Percentiles rank a stretch among this genome's conserved stretches.
Evolutionary conservation across 2,329 filamentous ascomycete species (phyloP).

Genomic region (Sphaerulina vaccinii): DNA sequence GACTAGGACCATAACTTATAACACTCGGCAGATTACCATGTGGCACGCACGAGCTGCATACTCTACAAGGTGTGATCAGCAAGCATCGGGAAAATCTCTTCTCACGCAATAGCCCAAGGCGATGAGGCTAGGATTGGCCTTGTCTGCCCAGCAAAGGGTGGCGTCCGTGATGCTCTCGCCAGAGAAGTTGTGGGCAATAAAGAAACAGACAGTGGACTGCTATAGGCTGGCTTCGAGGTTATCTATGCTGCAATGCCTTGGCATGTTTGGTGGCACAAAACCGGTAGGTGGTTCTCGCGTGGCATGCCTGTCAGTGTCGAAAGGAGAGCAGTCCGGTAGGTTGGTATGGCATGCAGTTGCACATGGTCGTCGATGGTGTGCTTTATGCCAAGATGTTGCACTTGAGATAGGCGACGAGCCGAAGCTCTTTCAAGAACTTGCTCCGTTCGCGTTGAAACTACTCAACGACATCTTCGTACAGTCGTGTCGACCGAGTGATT

Average conservation of each 20-base stretch:
- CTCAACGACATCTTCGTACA: too few relatives aligned
- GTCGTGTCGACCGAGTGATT: too few relatives aligned
- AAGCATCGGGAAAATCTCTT: not conserved
- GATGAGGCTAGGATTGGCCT: constrained; percentile 12
- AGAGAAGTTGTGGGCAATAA: not conserved
- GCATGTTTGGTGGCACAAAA: not conserved
- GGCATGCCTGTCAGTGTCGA: not conserved
- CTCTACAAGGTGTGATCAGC: not conserved
- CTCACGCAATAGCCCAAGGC: constrained; percentile 13
- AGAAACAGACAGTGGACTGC: not conserved
- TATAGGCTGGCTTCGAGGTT: constrained; percentile 10
- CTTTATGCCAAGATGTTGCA: not conserved
- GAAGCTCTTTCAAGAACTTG: too few relatives aligned
- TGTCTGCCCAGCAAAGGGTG: constrained; percentile 7
- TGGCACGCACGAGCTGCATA: constrained; percentile 8
- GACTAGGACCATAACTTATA: constrained; percentile 8
- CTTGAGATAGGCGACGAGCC: not conserved
- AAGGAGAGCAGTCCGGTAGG: not conserved
- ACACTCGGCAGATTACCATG: not conserved
- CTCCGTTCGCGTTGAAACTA: too few relatives aligned
- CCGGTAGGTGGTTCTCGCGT: not conserved
- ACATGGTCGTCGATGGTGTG: constrained; percentile 16
- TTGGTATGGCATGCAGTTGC: not conserved
- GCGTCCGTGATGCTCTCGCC: constrained; percentile 1
- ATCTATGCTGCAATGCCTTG: constrained; percentile 10